Evolutionary conservation across 2,329 filamentous ascomycete species (phyloP).

Genomic region (Atkinsonella texensis): DNA sequence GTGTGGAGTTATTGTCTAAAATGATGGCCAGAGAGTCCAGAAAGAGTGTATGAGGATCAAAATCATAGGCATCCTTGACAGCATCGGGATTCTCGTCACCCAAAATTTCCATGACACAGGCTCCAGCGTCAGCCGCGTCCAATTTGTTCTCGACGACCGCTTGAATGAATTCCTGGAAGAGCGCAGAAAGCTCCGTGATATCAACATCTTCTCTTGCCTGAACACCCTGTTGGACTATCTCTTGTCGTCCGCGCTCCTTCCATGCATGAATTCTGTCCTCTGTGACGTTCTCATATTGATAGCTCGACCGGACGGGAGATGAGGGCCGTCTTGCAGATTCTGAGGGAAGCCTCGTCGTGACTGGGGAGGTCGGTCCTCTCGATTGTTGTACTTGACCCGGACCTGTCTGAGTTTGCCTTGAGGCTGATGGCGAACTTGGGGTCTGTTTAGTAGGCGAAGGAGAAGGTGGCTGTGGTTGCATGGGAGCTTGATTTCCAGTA

Average conservation of each 20-base stretch:
- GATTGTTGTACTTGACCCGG: not conserved
- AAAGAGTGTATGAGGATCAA: slow-evolving; percentile 60
- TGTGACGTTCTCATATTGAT: slow-evolving; percentile 66
- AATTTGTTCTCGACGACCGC: slow-evolving; percentile 61
- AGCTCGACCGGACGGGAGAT: slow-evolving; percentile 32
- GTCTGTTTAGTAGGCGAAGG: slow-evolving; percentile 13
- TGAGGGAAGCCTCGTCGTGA: slow-evolving; percentile 11
- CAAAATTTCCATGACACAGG: slow-evolving; percentile 62
- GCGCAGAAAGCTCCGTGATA: slow-evolving; percentile 50
- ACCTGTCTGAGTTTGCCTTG: slow-evolving; percentile 9
- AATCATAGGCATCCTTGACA: slow-evolving; percentile 35
- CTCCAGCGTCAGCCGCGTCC: slow-evolving; percentile 55
- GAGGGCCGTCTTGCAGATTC: slow-evolving; percentile 10
- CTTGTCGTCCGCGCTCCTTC: slow-evolving; percentile 53
- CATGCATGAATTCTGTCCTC: slow-evolving; percentile 56
- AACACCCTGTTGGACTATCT: slow-evolving; percentile 52
- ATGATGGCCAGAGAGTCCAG: slow-evolving; percentile 74
- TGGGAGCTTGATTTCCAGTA: slow-evolving; percentile 11
- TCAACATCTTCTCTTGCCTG: slow-evolving; percentile 58
- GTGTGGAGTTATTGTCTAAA: slow-evolving; percentile 52
- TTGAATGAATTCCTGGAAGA: slow-evolving; percentile 79
- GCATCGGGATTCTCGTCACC: slow-evolving; percentile 40
- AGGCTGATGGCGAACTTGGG: not conserved
- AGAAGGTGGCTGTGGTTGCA: slow-evolving; percentile 11
- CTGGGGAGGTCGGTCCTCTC: slow-evolving; percentile 10